A percentile compares a stretch with the other conserved stretches of the same genome.
Conservation (phyloP, 768 basidiomycete genomes). For the Astraeus odoratus region DNA sequence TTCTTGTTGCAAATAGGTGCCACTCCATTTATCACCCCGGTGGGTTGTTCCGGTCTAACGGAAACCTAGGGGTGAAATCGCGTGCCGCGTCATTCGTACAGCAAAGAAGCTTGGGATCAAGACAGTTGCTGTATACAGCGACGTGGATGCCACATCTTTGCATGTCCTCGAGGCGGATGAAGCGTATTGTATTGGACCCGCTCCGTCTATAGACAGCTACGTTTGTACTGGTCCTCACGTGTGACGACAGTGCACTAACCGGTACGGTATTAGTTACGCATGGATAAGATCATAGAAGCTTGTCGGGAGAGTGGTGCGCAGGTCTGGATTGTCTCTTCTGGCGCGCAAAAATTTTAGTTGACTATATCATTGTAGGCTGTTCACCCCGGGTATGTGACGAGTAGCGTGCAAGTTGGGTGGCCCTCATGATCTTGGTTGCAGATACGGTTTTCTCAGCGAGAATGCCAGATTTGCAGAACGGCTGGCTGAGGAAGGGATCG, state of each 20-base stretch:
- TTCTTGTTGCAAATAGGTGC: constrained; percentile 85
- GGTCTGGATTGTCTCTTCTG: constrained; percentile 34
- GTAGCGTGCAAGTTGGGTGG: background rate
- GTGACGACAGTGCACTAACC: background rate
- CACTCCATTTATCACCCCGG: constrained; percentile 1
- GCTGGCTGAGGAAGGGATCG: constrained; percentile 71
- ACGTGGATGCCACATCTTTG: constrained; percentile 72
- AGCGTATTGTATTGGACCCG: constrained; percentile 91
- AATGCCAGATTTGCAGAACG: constrained; percentile 75
- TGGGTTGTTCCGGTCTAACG: background rate
- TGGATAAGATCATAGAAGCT: constrained; percentile 84
- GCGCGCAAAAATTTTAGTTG: background rate
- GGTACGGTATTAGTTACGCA: constrained; percentile 55
- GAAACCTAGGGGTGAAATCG: constrained; percentile 78
- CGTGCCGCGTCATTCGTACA: constrained; percentile 90
- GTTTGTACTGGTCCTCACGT: constrained; percentile 37
- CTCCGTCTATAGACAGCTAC: constrained; percentile 83
- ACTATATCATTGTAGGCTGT: constrained; percentile 51
- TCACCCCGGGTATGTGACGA: constrained; percentile 68
- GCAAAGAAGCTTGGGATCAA: constrained; percentile 82
- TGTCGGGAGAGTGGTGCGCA: constrained; percentile 80
- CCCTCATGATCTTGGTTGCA: constrained; percentile 18
- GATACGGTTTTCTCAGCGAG: constrained; percentile 90
- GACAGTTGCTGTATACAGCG: constrained; percentile 90
- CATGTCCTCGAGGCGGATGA: constrained; percentile 87